Conservation (phyloP, 495 filamentous ascomycete species). For the Aspergillus diversus region DNA sequence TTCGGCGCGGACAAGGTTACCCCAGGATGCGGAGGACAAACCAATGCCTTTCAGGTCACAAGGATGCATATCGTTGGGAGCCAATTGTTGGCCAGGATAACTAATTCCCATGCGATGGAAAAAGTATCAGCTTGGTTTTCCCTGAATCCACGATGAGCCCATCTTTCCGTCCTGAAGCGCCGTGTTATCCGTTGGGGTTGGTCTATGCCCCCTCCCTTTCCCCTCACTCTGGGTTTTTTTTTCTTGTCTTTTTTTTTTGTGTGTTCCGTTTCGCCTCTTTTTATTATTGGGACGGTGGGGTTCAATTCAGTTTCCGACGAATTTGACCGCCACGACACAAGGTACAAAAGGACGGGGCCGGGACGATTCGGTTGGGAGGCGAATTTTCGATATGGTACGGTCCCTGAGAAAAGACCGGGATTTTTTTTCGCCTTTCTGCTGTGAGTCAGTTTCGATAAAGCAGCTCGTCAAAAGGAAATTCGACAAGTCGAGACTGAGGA, state of each 20-base stretch:
- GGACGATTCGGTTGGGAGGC: background rate
- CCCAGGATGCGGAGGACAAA: slow-evolving; percentile 5
- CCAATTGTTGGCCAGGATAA: background rate
- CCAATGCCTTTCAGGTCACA: background rate
- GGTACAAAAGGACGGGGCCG: background rate
- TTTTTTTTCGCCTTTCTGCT: background rate
- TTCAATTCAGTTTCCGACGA: background rate
- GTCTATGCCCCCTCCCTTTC: no score
- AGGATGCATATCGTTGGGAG: background rate
- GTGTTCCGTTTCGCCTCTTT: background rate
- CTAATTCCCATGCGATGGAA: background rate
- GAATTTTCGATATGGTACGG: background rate
- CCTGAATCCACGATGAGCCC: background rate
- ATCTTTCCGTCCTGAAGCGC: background rate
- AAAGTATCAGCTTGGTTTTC: background rate
- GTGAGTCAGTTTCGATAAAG: background rate
- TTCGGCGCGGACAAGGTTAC: slow-evolving; percentile 5
- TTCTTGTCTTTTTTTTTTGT: no score
- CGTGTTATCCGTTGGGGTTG: background rate
- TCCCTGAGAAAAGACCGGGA: background rate
- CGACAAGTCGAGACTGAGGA: background rate
- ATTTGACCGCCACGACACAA: background rate
- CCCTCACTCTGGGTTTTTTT: no score
- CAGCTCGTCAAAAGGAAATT: background rate
- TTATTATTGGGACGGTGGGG: background rate